Evolutionary conservation across 1,284 basidiomycete genomes (phyloP), one percentile per base, ranked within the genome.

Genomic region (Cutaneotrichosporon sp.): DNA sequence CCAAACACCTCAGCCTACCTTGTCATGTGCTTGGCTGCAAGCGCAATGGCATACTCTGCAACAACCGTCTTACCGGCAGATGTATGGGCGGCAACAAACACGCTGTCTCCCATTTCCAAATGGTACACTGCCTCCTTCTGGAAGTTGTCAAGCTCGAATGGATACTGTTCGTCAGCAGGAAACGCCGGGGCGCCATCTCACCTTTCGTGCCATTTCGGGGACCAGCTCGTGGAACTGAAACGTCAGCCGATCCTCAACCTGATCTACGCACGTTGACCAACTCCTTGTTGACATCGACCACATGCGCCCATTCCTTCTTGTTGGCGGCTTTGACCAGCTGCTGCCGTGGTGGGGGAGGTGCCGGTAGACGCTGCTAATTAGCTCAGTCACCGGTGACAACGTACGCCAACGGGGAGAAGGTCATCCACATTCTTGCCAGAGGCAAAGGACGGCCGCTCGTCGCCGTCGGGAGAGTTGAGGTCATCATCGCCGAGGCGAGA

Each of bases 51-150:
- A 73, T 98, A 99, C 71, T 99, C 96, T 48, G 96, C 96, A 1
- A 99, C 96, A 8, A 98, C 96, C 0, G 96, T 98, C 77, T 99
- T 98, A 51, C 96, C 96, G n/a, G 96, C 96, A 26, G 90, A 94
- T 1, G 96, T 97, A 74, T 97, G 93, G 3, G 93, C 93, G 5
- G 93, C 93, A 15, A 98, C 93, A 74, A 99, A 99, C 17, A 99
- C 94, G 14, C 90, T 93, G 67, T 99, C 90, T 15, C 93, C 94
- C 80, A 90, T 87, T 73, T 99, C 96, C 13, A 99, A 81, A 70
- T 94, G 92, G 75, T 97, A 97, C 8, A 98, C 89, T 0, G 96
- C 96, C 74, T 98, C 91, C 74, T 97, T 98, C 73, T 99, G 96
- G 77, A 91, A 91, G 4, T 83, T 88, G 70, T 91, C 88, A 35